Conservation (phyloP, 2,329 filamentous ascomycete species). For the Podosphaera leucotricha region DNA sequence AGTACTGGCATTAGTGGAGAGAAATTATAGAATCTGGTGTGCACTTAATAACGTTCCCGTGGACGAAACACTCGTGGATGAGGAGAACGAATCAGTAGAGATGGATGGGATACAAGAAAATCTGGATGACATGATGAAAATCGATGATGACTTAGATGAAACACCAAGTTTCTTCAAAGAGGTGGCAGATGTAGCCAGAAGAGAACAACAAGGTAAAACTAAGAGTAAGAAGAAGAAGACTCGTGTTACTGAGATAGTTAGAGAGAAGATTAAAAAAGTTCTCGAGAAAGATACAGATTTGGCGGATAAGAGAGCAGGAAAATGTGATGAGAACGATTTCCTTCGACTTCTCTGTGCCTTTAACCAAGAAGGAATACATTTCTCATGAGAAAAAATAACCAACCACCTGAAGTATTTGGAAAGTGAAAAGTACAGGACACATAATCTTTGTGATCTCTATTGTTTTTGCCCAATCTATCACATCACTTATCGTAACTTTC, state of each 20-base stretch:
- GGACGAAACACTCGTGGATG: conserved; percentile 35
- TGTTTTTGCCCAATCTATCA: no score
- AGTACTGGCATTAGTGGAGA: conserved; percentile 60
- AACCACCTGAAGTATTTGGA: no score
- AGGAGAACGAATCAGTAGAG: conserved; percentile 22
- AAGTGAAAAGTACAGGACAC: no score
- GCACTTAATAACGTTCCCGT: conserved; percentile 61
- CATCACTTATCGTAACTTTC: no score
- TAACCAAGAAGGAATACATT: conserved; percentile 84
- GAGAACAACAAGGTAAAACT: conserved; percentile 25
- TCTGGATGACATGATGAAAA: conserved; percentile 26
- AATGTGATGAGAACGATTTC: conserved; percentile 87
- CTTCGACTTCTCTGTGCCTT: conserved; percentile 58
- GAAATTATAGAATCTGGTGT: conserved; percentile 79
- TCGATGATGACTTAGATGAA: conserved; percentile 34
- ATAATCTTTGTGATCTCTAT: no score
- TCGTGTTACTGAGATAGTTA: conserved; percentile 59
- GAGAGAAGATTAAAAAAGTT: conserved; percentile 66
- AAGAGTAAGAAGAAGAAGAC: conserved; percentile 54
- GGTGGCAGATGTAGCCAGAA: conserved; percentile 17
- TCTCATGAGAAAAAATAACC: conserved; percentile 19
- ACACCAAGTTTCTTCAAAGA: conserved; percentile 71
- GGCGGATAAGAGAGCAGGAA: conserved; percentile 56
- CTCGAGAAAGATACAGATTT: conserved; percentile 60
- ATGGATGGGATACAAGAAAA: conserved; percentile 25